phyloP scores from a whole-genome alignment of 306 rosid species.

The Sechiopsis laciniata region DNA sequence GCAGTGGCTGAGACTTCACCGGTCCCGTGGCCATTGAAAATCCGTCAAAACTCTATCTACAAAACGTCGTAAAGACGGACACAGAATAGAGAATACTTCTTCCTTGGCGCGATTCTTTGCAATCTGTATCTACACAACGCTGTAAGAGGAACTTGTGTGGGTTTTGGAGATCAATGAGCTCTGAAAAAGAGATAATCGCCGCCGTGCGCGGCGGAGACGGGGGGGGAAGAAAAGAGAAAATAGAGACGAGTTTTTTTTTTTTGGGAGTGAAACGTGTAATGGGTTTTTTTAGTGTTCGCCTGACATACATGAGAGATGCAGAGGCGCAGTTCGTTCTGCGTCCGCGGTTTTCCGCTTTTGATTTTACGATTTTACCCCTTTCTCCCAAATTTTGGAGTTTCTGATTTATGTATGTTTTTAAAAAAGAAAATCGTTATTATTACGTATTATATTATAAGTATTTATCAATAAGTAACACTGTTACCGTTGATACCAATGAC shows the following conservation, averaged over 20 bases:
- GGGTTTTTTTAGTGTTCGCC: conserved; percentile 8
- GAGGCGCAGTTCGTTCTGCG: conserved; percentile 4
- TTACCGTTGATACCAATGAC: too few relatives aligned
- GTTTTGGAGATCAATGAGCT: not conserved
- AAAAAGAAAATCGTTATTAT: too few relatives aligned
- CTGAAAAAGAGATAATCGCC: not conserved
- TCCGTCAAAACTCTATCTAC: not conserved
- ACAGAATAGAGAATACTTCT: conserved; percentile 1
- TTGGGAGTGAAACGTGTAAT: conserved; percentile 3
- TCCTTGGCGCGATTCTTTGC: not conserved
- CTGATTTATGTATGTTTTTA: too few relatives aligned
- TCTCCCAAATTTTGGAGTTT: too few relatives aligned
- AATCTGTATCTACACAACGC: not conserved
- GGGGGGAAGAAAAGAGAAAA: not conserved
- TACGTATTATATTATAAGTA: too few relatives aligned
- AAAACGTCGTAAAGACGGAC: not conserved
- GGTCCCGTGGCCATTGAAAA: conserved; percentile 75
- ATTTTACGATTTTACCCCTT: not conserved
- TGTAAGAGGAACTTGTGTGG: not conserved
- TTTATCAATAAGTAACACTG: too few relatives aligned
- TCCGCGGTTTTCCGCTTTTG: conserved; percentile 19
- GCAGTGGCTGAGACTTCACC: conserved; percentile 76
- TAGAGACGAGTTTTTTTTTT: not conserved
- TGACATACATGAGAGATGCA: conserved; percentile 12
- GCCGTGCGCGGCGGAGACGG: not conserved